These are phyloP conservation scores for Globisporangium splendens DNA, from an alignment of 352 stramenopile genomes.

Conservation along the genomic window DNA sequence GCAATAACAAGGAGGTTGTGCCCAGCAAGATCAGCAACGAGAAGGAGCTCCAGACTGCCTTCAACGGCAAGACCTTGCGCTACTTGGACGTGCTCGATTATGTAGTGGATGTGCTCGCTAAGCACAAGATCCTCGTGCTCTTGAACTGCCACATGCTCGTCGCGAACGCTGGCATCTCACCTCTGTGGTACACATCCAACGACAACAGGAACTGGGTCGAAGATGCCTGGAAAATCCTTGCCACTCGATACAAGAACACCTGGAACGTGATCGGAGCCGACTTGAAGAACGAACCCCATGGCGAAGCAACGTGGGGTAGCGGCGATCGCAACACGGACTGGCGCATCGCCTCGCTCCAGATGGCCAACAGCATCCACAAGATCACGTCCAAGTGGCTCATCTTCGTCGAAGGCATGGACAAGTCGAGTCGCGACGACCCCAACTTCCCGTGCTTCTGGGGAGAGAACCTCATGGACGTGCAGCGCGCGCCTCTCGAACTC, in stretches of 20 bases:
- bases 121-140: conserved; percentile 15
- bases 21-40: conserved; percentile 9
- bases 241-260: conserved; percentile 11
- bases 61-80: conserved; percentile 8
- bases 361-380: conserved; percentile 9
- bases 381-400: conserved; percentile 17
- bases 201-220: conserved; percentile 11
- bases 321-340: conserved; percentile 9
- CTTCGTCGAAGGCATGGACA: conserved; percentile 17
- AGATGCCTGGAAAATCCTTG: conserved; percentile 15
- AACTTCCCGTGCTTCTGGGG: conserved; percentile 13
- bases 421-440: conserved; percentile 5
- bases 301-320: conserved; percentile 11
- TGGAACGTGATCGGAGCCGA: conserved; percentile 22
- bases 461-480: conserved; percentile 15
- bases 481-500: conserved; percentile 1
- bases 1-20: conserved; percentile 30
- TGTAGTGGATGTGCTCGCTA: conserved; percentile 7
- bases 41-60: background rate
- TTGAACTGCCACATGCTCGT: conserved; percentile 15
- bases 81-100: conserved; percentile 19
- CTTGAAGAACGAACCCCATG: conserved; percentile 20
- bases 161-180: conserved; percentile 1
- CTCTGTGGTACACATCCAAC: conserved; percentile 14
- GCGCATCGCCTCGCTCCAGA: conserved; percentile 6